Conservation (phyloP, 768 basidiomycete species). For the Ramaria sp. region DNA sequence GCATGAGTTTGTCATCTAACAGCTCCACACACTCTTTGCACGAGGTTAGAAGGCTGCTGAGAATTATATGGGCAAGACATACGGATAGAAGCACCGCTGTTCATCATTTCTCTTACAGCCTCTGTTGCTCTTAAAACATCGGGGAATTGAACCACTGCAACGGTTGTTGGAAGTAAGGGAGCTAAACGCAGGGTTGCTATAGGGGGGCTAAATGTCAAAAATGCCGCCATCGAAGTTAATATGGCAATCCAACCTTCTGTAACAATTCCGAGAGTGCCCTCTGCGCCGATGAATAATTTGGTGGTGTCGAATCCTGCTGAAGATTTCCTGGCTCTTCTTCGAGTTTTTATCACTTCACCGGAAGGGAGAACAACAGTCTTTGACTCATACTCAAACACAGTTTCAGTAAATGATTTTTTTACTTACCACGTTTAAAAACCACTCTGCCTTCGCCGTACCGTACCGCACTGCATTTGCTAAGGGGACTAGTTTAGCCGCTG, state of each 20-base stretch:
- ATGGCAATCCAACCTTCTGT: slow-evolving; percentile 52
- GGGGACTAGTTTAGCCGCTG: background rate
- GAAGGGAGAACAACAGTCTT: slow-evolving; percentile 84
- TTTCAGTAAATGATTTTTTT: background rate
- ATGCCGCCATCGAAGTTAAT: background rate
- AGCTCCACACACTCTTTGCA: slow-evolving; percentile 72
- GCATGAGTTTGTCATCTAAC: slow-evolving; percentile 61
- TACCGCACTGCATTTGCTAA: slow-evolving; percentile 74
- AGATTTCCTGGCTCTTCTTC: slow-evolving; percentile 66
- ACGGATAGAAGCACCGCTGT: slow-evolving; percentile 70
- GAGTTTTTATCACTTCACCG: slow-evolving; percentile 86
- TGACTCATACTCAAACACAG: background rate
- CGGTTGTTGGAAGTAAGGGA: slow-evolving; percentile 70
- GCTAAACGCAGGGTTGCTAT: slow-evolving; percentile 72
- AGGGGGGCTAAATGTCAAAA: background rate
- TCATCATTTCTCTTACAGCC: slow-evolving; percentile 63
- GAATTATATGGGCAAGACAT: slow-evolving; percentile 18
- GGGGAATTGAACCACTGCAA: slow-evolving; percentile 76
- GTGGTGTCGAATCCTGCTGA: slow-evolving; percentile 82
- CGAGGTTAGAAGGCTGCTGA: background rate
- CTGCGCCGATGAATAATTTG: slow-evolving; percentile 79
- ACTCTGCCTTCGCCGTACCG: slow-evolving; percentile 82
- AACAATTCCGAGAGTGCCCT: slow-evolving; percentile 72
- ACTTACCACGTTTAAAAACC: slow-evolving; percentile 77
- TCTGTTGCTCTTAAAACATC: slow-evolving; percentile 62